phyloP scores from a whole-genome alignment of 345 rosid genomes.

The Eucalyptus cloeziana region DNA sequence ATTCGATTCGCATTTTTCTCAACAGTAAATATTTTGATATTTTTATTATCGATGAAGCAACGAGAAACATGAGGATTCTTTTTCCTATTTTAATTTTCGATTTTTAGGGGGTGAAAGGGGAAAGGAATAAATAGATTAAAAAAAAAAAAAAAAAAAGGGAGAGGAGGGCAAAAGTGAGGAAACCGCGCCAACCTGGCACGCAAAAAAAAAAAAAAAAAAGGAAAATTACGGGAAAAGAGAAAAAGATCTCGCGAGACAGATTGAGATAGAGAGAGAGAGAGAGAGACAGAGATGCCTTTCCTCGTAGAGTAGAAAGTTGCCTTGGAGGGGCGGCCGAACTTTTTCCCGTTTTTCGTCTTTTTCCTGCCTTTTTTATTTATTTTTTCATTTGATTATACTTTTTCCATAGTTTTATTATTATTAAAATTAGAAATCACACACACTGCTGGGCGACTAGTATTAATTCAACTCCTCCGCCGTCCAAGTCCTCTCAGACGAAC shows the following conservation, averaged over 20 bases:
- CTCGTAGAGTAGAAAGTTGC: not conserved
- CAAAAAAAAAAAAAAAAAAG: not conserved
- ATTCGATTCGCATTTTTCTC: not conserved
- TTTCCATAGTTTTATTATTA: not conserved
- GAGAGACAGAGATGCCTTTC: not conserved
- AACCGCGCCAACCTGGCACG: not conserved
- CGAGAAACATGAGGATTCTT: not conserved
- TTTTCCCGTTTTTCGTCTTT: not conserved
- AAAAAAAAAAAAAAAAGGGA: not conserved
- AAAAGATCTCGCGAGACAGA: not conserved
- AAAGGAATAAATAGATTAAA: not conserved
- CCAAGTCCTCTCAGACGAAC: not conserved
- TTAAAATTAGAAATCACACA: not conserved
- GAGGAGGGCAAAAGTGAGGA: not conserved
- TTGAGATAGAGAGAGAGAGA: not conserved
- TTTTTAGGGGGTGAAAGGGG: not conserved
- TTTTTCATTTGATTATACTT: no score
- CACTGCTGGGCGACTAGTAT: not conserved
- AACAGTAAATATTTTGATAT: not conserved
- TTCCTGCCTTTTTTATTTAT: not conserved
- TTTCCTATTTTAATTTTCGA: not conserved
- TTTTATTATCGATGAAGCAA: not conserved
- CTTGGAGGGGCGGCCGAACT: not conserved
- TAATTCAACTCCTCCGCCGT: not conserved
- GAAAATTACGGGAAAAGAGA: not conserved